Evolutionary conservation across 139 green algal species (phyloP), one percentile per base, ranked within the genome.

Genomic region (Eudorina sp.): DNA sequence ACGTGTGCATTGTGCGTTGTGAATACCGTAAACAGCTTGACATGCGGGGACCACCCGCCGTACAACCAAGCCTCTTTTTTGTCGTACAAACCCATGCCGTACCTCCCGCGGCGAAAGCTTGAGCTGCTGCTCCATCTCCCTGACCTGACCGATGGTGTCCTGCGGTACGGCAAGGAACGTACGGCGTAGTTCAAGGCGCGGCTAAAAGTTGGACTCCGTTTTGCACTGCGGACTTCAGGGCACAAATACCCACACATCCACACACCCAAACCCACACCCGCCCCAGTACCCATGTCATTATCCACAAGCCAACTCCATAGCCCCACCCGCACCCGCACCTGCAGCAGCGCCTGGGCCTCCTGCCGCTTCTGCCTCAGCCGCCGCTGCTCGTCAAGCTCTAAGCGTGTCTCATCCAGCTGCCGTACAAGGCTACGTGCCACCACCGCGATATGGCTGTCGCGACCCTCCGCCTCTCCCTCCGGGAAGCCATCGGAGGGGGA

Each of bases 331-430:
- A 74, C 45, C 23, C 45, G 29, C 74, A 82, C 74, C 70, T 58
- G 70, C 70, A 79, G 23, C 70, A 16, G 70, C 45, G 43, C 73
- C 73, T 64, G 73, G 7, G 27, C 45, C 41, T 38, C 73, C 73
- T 29, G 45, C 46, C 73, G 43, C 43, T 45, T 25, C 25, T 21
- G 34, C 73, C 73, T 29, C 73, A 62, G 73, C 45, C 6, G 25
- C 73, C 25, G 18, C 45, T 62, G 27, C 25, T 2, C 83, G 48
- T 66, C 68, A 25, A 88, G 46, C 83, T 80, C 83, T 40, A 34
- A 3, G 46, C 68, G 34, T 53, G 68, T 58, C 34, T 88, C 77
- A 36, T 88, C 83, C 81, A 91, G 72, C 70, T 88, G 80, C 46
- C 38, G 55, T 60, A 91, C 80, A 43, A 89, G 81, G 14, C 31